These are phyloP conservation scores for Daldinia loculata DNA, from an alignment of 495 filamentous ascomycete species.

Conservation along the genomic window DNA sequence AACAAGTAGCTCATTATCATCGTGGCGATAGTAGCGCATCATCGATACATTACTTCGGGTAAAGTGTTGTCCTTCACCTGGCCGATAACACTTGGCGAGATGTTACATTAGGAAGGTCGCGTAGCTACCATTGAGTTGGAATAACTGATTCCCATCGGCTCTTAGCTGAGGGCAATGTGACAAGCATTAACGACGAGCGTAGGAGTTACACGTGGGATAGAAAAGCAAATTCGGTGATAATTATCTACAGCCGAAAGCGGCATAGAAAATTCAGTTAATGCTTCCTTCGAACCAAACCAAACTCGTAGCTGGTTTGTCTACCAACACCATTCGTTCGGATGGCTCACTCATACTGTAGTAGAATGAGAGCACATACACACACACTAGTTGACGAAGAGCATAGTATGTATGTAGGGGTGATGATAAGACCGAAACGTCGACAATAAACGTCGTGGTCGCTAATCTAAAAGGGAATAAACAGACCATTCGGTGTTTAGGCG, in stretches of 20 bases:
- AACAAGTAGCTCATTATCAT: conserved; percentile 5
- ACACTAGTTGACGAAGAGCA: neutral
- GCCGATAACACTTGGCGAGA: conserved; percentile 16
- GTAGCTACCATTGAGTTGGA: conserved; percentile 9
- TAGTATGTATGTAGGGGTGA: conserved; percentile 8
- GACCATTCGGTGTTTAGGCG: conserved; percentile 3
- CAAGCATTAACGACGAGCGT: conserved; percentile 20
- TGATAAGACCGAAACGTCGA: conserved; percentile 8
- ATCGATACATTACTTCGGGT: conserved; percentile 14
- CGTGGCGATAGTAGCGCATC: conserved; percentile 6
- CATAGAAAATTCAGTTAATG: conserved; percentile 3
- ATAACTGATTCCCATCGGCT: conserved; percentile 20
- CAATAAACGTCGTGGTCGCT: neutral
- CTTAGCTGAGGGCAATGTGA: conserved; percentile 27
- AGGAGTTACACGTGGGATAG: conserved; percentile 39
- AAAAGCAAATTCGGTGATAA: conserved; percentile 16
- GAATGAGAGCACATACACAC: neutral
- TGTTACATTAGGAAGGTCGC: conserved; percentile 38
- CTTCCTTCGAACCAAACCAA: conserved; percentile 37
- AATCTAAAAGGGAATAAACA: conserved; percentile 2
- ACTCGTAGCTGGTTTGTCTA: conserved; percentile 3
- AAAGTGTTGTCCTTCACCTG: conserved; percentile 25
- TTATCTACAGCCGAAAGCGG: neutral
- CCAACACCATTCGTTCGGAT: conserved; percentile 4
- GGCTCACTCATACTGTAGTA: conserved; percentile 10